Conservation (phyloP, 176 grass and related monocot genomes). For the Paspalum vaginatum region DNA sequence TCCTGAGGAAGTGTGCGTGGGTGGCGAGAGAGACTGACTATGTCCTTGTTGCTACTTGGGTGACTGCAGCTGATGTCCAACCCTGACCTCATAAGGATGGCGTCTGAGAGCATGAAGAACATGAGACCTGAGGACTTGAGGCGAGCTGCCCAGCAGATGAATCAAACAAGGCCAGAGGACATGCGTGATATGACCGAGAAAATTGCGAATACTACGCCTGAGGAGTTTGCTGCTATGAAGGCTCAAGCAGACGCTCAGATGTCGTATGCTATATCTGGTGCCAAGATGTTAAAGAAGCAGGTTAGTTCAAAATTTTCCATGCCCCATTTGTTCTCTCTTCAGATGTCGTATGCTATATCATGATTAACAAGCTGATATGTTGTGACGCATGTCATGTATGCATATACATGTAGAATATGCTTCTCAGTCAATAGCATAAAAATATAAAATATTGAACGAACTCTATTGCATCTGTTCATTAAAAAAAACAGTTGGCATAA, state of each 20-base stretch:
- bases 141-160: conserved; percentile 83
- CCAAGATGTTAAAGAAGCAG: conserved; percentile 87
- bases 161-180: conserved; percentile 75
- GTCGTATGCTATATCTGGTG: conserved; percentile 68
- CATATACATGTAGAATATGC: conserved; percentile 10
- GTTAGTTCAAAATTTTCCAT: conserved; percentile 35
- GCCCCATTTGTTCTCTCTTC: too few species aligned
- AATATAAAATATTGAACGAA: too few species aligned
- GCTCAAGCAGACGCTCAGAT: conserved; percentile 82
- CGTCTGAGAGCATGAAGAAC: conserved; percentile 93
- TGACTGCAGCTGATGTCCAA: conserved; percentile 88
- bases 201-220: conserved; percentile 74
- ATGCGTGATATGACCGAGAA: conserved; percentile 86
- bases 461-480: too few species aligned
- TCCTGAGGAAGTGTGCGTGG: neutral
- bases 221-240: conserved; percentile 91
- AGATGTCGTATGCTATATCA: neutral
- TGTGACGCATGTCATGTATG: neutral
- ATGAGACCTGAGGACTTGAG: conserved; percentile 81
- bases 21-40: neutral
- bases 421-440: neutral
- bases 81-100: conserved; percentile 76
- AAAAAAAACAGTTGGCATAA: neutral
- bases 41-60: conserved; percentile 13
- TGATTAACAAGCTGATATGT: neutral